Evolutionary conservation across 805 yeast species (phyloP), one percentile per base, ranked within the genome.

Genomic region (Kluyveromyces lactis): DNA sequence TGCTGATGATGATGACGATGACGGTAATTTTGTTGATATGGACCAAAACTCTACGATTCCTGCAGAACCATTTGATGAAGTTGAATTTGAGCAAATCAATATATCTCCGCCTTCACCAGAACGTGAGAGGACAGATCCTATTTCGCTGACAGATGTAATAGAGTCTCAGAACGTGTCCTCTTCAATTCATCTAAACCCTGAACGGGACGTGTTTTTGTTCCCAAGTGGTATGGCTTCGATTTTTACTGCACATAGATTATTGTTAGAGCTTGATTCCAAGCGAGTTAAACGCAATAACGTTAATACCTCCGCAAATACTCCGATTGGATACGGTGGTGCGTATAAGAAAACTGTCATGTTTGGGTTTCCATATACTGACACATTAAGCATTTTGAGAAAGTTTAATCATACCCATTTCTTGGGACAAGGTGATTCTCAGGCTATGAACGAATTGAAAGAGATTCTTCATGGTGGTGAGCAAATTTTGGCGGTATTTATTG

Each of bases 331-430:
- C 33, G 62, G 62, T 1, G 40, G 47, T 3, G 55, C 60, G 10
- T 53, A 54, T 31, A 58, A 65, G 41, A 86, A 85, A 57, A 79
- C 95, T 1, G 95, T 87, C 2, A 86, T 95, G 63, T 90, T 85
- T 62, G 99, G 99, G 1, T 87, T 89, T 64, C 96, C 97, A 5
- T 92, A 90, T 60, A 92, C 86, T 21, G 97, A 92, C 58, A 89
- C 97, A 0, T 69, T 86, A 41, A 86, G 85, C 50, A 79, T 92
- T 42, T 68, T 92, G 51, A 72, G 73, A 53, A 90, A 89, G 59
- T 92, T 87, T 71, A 97, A 97, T 12, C 97, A 97, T 27, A 84
- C 82, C 29, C 79, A 79, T 49, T 90, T 87, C 58, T 77, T 79
- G 47, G 96, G 96, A 3, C 66, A 75, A 48, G 96, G 95, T 16